Percentiles rank a stretch among this genome's conserved stretches.
Evolutionary conservation across 2,329 filamentous ascomycete species (phyloP).

Genomic region (Sclerotiophoma versabilis): DNA sequence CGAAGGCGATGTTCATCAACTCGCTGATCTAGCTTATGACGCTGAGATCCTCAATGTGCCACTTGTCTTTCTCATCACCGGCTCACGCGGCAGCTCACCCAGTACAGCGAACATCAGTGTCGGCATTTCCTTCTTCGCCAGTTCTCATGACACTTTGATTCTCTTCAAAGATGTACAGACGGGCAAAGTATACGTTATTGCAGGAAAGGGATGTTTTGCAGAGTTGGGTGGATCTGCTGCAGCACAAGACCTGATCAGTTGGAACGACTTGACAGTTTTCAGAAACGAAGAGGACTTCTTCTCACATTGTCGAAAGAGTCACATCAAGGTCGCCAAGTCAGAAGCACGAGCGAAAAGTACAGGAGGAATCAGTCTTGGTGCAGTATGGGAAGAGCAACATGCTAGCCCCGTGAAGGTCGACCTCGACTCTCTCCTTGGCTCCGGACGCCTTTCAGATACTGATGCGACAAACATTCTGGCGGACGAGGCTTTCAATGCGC

Average conservation of each 20-base stretch:
- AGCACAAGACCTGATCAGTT: conserved; percentile 28
- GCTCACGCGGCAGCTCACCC: conserved; percentile 23
- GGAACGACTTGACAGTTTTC: conserved; percentile 29
- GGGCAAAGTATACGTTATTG: conserved; percentile 36
- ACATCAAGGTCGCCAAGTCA: conserved; percentile 26
- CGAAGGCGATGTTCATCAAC: conserved; percentile 25
- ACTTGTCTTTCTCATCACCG: conserved; percentile 36
- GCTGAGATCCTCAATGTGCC: conserved; percentile 29
- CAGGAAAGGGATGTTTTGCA: conserved; percentile 43
- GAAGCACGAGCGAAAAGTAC: conserved; percentile 20
- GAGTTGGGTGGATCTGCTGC: conserved; percentile 23
- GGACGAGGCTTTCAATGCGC: conserved; percentile 39
- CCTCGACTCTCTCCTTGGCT: conserved; percentile 29
- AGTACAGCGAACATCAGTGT: conserved; percentile 40
- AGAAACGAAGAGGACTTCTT: conserved; percentile 28
- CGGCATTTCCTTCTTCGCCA: conserved; percentile 44
- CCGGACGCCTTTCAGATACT: conserved; percentile 23
- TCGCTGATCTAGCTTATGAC: conserved; percentile 30
- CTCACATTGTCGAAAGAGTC: conserved; percentile 18
- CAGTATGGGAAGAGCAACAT: conserved; percentile 31
- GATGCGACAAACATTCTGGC: conserved; percentile 32
- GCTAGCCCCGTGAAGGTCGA: conserved; percentile 24
- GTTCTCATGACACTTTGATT: conserved; percentile 38
- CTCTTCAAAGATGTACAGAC: conserved; percentile 40
- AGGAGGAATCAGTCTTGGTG: conserved; percentile 28